A percentile compares a stretch with the other conserved stretches of the same genome.
phyloP scores from a whole-genome alignment of 2,329 filamentous ascomycete species.

The Botrytis porri region DNA sequence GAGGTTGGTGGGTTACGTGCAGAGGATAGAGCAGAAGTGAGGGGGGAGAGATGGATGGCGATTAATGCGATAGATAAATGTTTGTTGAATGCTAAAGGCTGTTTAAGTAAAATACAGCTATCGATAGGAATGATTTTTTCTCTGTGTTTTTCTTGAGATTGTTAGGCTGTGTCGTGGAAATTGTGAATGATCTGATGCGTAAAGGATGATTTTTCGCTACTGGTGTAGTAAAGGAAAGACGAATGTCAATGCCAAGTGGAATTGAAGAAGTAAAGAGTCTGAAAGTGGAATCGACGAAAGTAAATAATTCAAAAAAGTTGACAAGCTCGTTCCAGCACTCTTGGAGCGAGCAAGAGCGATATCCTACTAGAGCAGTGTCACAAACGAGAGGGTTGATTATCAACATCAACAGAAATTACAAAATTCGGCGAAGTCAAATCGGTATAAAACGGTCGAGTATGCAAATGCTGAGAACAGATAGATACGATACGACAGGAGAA shows the following conservation, averaged over 20 bases:
- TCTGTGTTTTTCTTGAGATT: background rate
- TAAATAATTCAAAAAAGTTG: background rate
- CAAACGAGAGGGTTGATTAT: background rate
- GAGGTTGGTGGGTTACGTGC: conserved; percentile 25
- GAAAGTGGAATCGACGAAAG: background rate
- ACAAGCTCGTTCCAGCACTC: background rate
- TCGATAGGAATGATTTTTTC: background rate
- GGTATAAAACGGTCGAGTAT: background rate
- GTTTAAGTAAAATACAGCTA: background rate
- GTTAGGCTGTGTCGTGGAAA: background rate
- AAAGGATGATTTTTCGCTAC: background rate
- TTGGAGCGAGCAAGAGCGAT: background rate
- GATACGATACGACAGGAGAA: too few relatives aligned
- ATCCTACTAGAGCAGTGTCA: background rate
- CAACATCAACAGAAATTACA: background rate
- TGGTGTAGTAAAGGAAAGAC: background rate
- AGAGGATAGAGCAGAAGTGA: conserved; percentile 3
- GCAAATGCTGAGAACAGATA: background rate
- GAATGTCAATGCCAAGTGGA: background rate
- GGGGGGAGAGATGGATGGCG: background rate
- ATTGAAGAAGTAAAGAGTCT: background rate
- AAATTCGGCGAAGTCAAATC: fast-evolving
- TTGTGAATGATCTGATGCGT: background rate
- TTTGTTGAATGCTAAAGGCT: background rate
- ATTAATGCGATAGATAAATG: background rate